phyloP scores from a whole-genome alignment of 2,329 filamentous ascomycete genomes.

The Myriosclerotinia curreyana region DNA sequence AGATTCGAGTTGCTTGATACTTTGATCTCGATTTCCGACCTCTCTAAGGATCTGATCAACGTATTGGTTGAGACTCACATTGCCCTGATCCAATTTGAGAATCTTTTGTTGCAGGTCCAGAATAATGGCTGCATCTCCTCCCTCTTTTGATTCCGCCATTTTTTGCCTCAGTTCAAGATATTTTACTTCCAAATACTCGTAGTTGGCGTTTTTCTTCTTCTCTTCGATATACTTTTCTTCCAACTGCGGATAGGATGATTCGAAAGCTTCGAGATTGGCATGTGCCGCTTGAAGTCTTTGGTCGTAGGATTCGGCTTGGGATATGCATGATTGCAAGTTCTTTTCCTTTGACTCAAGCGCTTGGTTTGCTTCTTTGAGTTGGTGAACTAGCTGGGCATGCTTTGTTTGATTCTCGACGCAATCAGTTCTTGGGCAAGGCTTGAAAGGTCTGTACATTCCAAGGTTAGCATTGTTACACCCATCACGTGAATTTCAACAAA shows the following conservation, averaged over 20 bases:
- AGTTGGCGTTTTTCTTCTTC: not conserved
- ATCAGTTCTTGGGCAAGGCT: constrained; percentile 15
- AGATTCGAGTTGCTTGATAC: too few relatives aligned
- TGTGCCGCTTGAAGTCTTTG: constrained; percentile 17
- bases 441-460: constrained; percentile 16
- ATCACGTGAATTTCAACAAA: constrained; percentile 9
- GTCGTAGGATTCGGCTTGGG: constrained; percentile 13
- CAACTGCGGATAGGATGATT: not conserved
- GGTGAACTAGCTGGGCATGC: not conserved
- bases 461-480: constrained; percentile 9
- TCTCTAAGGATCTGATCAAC: too few relatives aligned
- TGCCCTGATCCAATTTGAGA: not conserved
- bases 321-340: not conserved
- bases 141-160: not conserved
- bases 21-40: too few relatives aligned
- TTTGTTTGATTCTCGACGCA: constrained; percentile 17
- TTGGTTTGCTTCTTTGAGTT: constrained; percentile 7
- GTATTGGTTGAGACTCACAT: too few relatives aligned
- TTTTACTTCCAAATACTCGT: constrained; percentile 3
- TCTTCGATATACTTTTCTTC: constrained; percentile 1
- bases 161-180: not conserved
- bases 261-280: constrained; percentile 1
- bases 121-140: not conserved
- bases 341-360: not conserved
- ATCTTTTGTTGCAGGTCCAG: not conserved